Conservation (phyloP, 257 asterid species). For the Handroanthus guayacan region DNA sequence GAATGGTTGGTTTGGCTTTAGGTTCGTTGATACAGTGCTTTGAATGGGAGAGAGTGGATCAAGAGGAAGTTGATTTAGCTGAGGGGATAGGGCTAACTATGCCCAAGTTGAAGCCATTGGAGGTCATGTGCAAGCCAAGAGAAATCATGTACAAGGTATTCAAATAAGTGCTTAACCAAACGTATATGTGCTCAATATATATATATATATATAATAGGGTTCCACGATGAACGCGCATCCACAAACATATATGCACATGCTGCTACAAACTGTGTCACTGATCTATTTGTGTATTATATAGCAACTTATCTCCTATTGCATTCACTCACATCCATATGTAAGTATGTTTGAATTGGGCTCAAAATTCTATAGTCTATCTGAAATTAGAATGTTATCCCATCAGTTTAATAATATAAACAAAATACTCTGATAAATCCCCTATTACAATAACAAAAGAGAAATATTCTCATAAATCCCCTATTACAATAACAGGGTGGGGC, state of each 20-base stretch:
- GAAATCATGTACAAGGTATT: conserved; percentile 27
- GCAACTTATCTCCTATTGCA: not conserved
- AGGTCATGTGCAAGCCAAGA: conserved; percentile 38
- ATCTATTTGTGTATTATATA: not conserved
- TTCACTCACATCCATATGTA: too few relatives aligned
- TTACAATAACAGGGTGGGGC: too few relatives aligned
- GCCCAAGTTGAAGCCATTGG: conserved; percentile 44
- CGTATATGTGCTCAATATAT: not conserved
- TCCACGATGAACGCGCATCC: too few relatives aligned
- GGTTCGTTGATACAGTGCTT: conserved; percentile 49
- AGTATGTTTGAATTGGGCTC: too few relatives aligned
- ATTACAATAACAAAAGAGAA: too few relatives aligned
- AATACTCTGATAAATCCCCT: too few relatives aligned
- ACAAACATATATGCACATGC: too few relatives aligned
- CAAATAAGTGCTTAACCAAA: not conserved
- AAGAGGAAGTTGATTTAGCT: conserved; percentile 39
- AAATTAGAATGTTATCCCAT: not conserved
- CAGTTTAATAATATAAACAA: too few relatives aligned
- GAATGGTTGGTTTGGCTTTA: conserved; percentile 39
- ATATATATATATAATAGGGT: not conserved
- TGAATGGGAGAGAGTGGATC: conserved; percentile 41
- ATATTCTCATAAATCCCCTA: too few relatives aligned
- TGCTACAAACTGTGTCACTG: not conserved
- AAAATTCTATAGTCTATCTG: too few relatives aligned
- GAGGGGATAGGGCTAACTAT: conserved; percentile 46